Base-by-base conservation (phyloP, 371 early-diverging fungal genomes). In the Coemansia sp. region DNA sequence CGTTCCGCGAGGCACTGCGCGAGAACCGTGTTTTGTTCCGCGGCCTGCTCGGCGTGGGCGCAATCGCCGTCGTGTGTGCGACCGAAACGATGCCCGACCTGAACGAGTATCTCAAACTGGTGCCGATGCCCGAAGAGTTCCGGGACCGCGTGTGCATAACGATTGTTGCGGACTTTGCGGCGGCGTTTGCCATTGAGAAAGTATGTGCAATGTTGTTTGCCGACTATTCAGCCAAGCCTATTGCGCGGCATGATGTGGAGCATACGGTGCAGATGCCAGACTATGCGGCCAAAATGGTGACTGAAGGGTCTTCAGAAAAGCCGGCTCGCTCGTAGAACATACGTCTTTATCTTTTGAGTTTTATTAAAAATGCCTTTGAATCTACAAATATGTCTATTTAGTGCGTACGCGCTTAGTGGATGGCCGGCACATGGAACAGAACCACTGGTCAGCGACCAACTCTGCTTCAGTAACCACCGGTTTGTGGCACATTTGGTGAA, bases 1-100 rank as follows among this genome's bases (percentile, higher is more conserved):
- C 99, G 21, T 99, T 99, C 90, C 90, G 99, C 74, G 99, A 99
- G 86, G 87, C 91, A 64, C 83, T 99, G 32, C 83, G 87, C 65
- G 96, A 99, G 69, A 99, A 99, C 85, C 93, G 89, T 78, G 86
- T 94, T 13, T 83, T 99, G 69, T 94, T 90, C 82, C 92, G 93
- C 77, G 93, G 95, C 40, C 74, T 99, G 51, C 59, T 91, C 40
- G 84, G 85, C 21, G 95, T 98, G n/a, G 89, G 90, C 48, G 88
- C 85, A 57, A 89, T 99, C 63, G 94, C 95, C 2, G 83, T 92
- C 13, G 85, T 90, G 26, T 94, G 95, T 55, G 99, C 96, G 7
- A 89, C 89, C 19, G 97, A 99, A 81, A 65, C 93, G 46, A 86
- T 91, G 53, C 90, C 91, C n/a, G 94, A 88, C 48, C 84, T 98